Conservation (phyloP, 805 yeast species). For the Myxozyma kluyveri region DNA sequence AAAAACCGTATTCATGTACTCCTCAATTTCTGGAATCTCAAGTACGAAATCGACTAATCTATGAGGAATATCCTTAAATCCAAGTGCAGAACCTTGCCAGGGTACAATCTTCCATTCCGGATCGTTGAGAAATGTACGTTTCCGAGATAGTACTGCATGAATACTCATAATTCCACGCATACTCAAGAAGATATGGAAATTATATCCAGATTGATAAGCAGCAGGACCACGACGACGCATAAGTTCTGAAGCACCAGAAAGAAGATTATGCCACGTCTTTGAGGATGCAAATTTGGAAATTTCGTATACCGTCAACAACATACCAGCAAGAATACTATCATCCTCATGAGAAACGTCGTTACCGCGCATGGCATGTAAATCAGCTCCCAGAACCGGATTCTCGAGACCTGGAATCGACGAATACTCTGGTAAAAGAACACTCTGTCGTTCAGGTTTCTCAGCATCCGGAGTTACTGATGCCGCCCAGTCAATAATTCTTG, state of each 20-base stretch:
- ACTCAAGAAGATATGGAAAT: slow-evolving; percentile 8
- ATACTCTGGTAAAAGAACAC: not conserved
- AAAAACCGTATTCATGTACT: slow-evolving; percentile 2
- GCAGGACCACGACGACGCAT: slow-evolving; percentile 18
- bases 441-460: not conserved
- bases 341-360: slow-evolving; percentile 16
- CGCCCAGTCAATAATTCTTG: slow-evolving; percentile 1
- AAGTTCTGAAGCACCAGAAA: slow-evolving; percentile 15
- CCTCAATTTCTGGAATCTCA: slow-evolving; percentile 13
- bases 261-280: slow-evolving; percentile 9
- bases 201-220: slow-evolving; percentile 10
- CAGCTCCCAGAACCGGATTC: not conserved
- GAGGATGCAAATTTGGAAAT: slow-evolving; percentile 5
- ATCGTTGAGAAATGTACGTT: slow-evolving; percentile 11
- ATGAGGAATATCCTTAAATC: not conserved
- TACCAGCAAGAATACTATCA: slow-evolving; percentile 15
- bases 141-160: slow-evolving; percentile 6
- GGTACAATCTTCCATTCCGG: slow-evolving; percentile 20
- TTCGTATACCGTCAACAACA: slow-evolving; percentile 19
- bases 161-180: slow-evolving; percentile 10
- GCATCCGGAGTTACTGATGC: not conserved
- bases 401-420: slow-evolving; percentile 1
- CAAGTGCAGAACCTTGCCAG: not conserved
- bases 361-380: slow-evolving; percentile 10
- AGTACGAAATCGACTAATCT: slow-evolving; percentile 12